A percentile compares a stretch with the other conserved stretches of the same genome.
These are phyloP conservation scores for Thielaviopsis populi DNA, from an alignment of 2,329 filamentous ascomycete species.

Conservation along the genomic window DNA sequence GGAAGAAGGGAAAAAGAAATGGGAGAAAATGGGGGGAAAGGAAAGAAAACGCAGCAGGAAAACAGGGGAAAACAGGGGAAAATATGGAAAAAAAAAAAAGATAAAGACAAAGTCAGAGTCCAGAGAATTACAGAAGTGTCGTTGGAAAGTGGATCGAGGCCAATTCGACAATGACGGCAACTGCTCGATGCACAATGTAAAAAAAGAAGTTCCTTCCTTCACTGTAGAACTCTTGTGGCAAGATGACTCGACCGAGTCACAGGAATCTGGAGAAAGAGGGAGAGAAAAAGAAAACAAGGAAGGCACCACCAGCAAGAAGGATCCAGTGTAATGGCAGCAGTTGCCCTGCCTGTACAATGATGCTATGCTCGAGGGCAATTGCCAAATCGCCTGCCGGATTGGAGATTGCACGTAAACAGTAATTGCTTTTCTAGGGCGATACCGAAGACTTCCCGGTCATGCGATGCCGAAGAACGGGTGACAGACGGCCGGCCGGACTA, in stretches of 20 bases:
- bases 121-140: background rate
- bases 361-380: background rate
- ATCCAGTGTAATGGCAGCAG: background rate
- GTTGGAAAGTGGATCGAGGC: background rate
- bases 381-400: background rate
- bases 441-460: background rate
- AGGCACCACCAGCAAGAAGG: background rate
- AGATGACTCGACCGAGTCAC: background rate
- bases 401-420: background rate
- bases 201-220: conserved; percentile 1
- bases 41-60: too few species aligned
- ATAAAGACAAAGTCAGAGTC: background rate
- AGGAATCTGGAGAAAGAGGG: background rate
- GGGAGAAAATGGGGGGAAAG: background rate
- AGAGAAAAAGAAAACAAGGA: background rate
- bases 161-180: background rate
- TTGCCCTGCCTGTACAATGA: background rate
- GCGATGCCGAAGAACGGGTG: background rate
- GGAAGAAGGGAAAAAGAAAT: background rate
- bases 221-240: background rate
- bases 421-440: background rate
- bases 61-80: background rate
- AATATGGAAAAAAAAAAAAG: background rate
- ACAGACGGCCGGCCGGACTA: too few species aligned
- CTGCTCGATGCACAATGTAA: background rate